These are phyloP conservation scores for Penicillium sp. DNA, from an alignment of 2,329 filamentous ascomycete genomes.

Conservation along the genomic window DNA sequence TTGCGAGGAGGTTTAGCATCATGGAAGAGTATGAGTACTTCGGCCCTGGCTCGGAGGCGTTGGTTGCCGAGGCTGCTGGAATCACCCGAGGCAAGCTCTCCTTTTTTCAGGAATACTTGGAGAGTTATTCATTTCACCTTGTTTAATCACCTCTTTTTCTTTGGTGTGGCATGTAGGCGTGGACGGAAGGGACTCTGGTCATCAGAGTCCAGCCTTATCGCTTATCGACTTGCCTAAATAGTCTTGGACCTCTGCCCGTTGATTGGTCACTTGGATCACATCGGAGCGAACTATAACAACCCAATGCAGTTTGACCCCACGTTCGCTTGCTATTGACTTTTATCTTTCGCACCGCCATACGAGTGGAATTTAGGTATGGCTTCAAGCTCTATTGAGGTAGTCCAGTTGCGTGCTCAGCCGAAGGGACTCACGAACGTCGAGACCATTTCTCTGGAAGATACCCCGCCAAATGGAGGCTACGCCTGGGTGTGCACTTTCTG, in stretches of 20 bases:
- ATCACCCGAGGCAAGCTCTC: too few relatives aligned
- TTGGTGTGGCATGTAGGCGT: not conserved
- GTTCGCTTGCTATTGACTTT: too few relatives aligned
- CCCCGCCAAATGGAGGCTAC: slow-evolving; percentile 3
- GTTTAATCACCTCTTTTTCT: too few relatives aligned
- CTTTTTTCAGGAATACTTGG: too few relatives aligned
- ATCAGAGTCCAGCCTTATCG: not conserved
- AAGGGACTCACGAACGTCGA: not conserved
- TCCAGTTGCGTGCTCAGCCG: not conserved
- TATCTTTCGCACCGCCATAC: not conserved
- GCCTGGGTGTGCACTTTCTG: slow-evolving; percentile 1
- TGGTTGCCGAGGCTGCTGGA: too few relatives aligned
- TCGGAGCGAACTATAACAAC: not conserved
- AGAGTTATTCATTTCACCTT: not conserved
- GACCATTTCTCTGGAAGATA: not conserved
- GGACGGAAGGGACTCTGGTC: too few relatives aligned
- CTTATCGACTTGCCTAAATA: not conserved
- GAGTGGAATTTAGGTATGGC: not conserved
- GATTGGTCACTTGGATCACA: not conserved
- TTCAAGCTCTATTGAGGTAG: not conserved
- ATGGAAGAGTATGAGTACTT: too few relatives aligned
- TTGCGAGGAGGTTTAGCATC: too few relatives aligned
- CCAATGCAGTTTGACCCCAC: too few relatives aligned
- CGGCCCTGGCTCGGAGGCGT: too few relatives aligned
- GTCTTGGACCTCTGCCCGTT: not conserved